Evolutionary conservation across 2,329 filamentous ascomycete genomes (phyloP).

Genomic region (Clarireedia hainanense): DNA sequence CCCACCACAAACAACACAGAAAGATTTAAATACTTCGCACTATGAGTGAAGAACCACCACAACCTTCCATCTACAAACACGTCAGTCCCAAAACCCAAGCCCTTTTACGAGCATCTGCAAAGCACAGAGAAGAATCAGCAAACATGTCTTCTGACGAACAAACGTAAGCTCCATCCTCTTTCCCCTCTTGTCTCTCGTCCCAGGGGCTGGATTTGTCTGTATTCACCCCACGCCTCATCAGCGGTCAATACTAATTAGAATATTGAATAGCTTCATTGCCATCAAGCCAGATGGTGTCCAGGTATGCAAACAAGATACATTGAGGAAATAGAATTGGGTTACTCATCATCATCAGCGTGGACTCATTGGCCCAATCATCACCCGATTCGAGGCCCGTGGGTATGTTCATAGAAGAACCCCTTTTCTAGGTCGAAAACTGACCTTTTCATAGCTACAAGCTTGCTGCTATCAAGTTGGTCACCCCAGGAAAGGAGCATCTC

Average conservation of each 20-base stretch:
- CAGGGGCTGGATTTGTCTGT: no score
- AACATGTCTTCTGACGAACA: slow-evolving; percentile 63
- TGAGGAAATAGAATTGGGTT: slow-evolving; percentile 6
- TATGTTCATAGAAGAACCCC: slow-evolving; percentile 36
- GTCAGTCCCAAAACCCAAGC: slow-evolving; percentile 40
- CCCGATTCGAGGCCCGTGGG: slow-evolving; percentile 95
- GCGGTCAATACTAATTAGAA: slow-evolving; percentile 25
- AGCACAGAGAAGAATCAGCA: slow-evolving; percentile 27
- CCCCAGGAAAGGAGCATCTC: slow-evolving; percentile 87
- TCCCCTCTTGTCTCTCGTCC: not conserved
- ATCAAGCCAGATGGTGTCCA: slow-evolving; percentile 99
- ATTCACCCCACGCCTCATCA: slow-evolving; percentile 8
- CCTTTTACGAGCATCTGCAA: slow-evolving; percentile 31
- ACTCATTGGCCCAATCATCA: slow-evolving; percentile 95
- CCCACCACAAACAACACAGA: slow-evolving; percentile 13
- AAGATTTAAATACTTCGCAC: slow-evolving; percentile 11
- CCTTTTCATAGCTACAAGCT: slow-evolving; percentile 76
- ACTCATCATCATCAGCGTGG: slow-evolving; percentile 59
- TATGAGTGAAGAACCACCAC: slow-evolving; percentile 16
- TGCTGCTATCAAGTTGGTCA: slow-evolving; percentile 90
- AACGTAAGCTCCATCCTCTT: slow-evolving; percentile 50
- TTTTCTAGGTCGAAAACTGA: not conserved
- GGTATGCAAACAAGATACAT: slow-evolving; percentile 47
- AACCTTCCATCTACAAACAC: slow-evolving; percentile 37
- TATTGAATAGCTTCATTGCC: slow-evolving; percentile 80